phyloP scores from a whole-genome alignment of 441 rosid species.

The Macaranga tanarius region DNA sequence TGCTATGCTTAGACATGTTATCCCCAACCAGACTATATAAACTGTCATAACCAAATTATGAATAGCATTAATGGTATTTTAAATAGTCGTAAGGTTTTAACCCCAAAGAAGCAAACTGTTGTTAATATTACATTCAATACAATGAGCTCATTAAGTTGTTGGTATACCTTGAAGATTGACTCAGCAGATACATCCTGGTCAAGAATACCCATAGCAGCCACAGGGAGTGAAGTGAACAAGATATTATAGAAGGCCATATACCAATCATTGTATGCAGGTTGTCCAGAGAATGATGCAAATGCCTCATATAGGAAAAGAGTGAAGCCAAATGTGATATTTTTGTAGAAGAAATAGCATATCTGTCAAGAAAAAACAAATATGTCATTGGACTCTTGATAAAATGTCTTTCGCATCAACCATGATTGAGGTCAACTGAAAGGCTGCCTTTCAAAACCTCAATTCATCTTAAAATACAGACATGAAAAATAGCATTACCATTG shows the following conservation, averaged over 20 bases:
- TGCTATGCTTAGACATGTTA: no score
- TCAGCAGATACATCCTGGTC: constrained; percentile 86
- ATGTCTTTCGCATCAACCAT: not conserved
- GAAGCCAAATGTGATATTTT: constrained; percentile 86
- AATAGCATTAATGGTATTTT: no score
- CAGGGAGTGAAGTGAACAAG: constrained; percentile 93
- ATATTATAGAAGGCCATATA: constrained; percentile 68
- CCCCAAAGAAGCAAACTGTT: no score
- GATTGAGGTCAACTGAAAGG: not conserved
- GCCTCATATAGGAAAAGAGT: constrained; percentile 77
- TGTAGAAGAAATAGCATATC: constrained; percentile 98
- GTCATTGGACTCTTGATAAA: constrained; percentile 3
- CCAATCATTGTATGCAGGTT: constrained; percentile 85
- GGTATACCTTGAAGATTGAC: constrained; percentile 54
- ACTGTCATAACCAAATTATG: no score
- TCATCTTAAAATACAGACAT: constrained; percentile 9
- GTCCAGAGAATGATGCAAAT: constrained; percentile 80
- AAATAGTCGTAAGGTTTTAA: no score
- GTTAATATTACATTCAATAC: not conserved
- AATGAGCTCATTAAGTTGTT: not conserved
- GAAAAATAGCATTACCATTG: constrained; percentile 55
- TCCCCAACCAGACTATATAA: no score
- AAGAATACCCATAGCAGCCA: constrained; percentile 79
- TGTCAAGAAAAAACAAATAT: constrained; percentile 31
- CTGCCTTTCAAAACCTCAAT: constrained; percentile 5